These are phyloP conservation scores for Apiotrichum veenhuisii DNA, from an alignment of 1,284 basidiomycete species.

Conservation along the genomic window DNA sequence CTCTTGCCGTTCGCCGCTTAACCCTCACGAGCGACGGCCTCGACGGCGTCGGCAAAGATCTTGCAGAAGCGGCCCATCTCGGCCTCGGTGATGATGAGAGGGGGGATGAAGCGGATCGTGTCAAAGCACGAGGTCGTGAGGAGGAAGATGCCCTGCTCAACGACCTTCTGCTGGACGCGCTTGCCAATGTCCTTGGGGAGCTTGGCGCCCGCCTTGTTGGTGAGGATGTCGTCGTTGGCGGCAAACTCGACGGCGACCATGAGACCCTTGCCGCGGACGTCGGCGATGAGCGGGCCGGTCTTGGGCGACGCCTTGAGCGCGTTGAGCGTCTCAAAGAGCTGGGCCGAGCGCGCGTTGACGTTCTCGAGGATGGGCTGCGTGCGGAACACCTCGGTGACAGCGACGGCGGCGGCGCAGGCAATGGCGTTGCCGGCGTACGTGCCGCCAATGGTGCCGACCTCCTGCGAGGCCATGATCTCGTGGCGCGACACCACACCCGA, in stretches of 20 bases:
- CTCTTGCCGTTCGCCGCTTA: slow-evolving; percentile 25
- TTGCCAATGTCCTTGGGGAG: slow-evolving; percentile 65
- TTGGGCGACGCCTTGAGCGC: slow-evolving; percentile 45
- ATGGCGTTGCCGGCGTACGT: slow-evolving; percentile 89
- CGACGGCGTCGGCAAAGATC: slow-evolving; percentile 62
- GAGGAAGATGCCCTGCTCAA: slow-evolving; percentile 76
- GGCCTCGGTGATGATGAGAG: slow-evolving; percentile 61
- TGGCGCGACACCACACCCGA: slow-evolving; percentile 78
- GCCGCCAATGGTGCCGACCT: slow-evolving; percentile 79
- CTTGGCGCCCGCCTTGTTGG: slow-evolving; percentile 38
- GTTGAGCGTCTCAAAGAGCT: slow-evolving; percentile 65
- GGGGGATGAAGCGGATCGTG: slow-evolving; percentile 62
- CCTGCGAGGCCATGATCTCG: slow-evolving; percentile 75
- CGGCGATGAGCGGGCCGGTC: slow-evolving; percentile 52
- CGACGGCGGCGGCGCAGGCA: slow-evolving; percentile 79
- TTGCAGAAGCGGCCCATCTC: slow-evolving; percentile 60
- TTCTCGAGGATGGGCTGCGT: slow-evolving; percentile 76
- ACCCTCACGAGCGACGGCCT: slow-evolving; percentile 60
- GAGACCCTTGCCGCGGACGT: slow-evolving; percentile 51
- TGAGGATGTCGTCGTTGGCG: slow-evolving; percentile 24
- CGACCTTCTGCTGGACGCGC: slow-evolving; percentile 72
- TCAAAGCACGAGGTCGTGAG: slow-evolving; percentile 51
- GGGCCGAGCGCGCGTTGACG: slow-evolving; percentile 66
- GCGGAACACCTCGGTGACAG: slow-evolving; percentile 70
- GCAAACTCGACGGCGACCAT: slow-evolving; percentile 49